These are phyloP conservation scores for Stemphylium lycopersici DNA, from an alignment of 2,329 filamentous ascomycete genomes.

Conservation along the genomic window DNA sequence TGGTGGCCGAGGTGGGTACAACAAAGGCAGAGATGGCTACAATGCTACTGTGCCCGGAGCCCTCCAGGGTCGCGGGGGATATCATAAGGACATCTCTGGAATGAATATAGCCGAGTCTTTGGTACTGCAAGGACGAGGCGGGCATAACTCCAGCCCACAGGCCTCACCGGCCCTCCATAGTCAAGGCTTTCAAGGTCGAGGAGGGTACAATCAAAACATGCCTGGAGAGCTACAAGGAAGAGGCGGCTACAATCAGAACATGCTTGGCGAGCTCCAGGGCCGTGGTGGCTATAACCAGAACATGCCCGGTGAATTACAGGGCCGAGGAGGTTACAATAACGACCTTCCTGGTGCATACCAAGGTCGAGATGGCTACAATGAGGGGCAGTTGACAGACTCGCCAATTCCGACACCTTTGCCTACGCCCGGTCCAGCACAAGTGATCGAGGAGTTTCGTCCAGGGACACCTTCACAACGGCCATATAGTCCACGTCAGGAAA, in stretches of 20 bases:
- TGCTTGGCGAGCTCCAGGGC: slow-evolving; percentile 42
- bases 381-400: slow-evolving; percentile 36
- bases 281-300: slow-evolving; percentile 40
- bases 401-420: slow-evolving; percentile 40
- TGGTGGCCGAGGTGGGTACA: slow-evolving; percentile 40
- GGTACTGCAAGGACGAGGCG: slow-evolving; percentile 24
- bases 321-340: slow-evolving; percentile 42
- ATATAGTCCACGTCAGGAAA: slow-evolving; percentile 39
- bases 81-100: slow-evolving; percentile 29
- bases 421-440: slow-evolving; percentile 32
- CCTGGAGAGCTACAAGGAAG: slow-evolving; percentile 37
- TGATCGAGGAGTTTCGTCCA: slow-evolving; percentile 41
- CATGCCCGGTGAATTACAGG: slow-evolving; percentile 33
- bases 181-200: slow-evolving; percentile 34
- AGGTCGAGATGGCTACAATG: slow-evolving; percentile 44
- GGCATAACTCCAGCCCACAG: slow-evolving; percentile 20
- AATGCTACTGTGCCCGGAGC: slow-evolving; percentile 38
- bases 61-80: slow-evolving; percentile 40
- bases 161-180: slow-evolving; percentile 25
- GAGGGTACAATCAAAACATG: slow-evolving; percentile 39
- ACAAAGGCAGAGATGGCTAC: slow-evolving; percentile 46
- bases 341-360: slow-evolving; percentile 38
- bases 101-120: slow-evolving; percentile 29
- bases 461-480: slow-evolving; percentile 39
- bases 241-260: slow-evolving; percentile 41